Base-by-base conservation (phyloP, 2,329 filamentous ascomycete genomes). In the Torrubiella hemipterigena region DNA sequence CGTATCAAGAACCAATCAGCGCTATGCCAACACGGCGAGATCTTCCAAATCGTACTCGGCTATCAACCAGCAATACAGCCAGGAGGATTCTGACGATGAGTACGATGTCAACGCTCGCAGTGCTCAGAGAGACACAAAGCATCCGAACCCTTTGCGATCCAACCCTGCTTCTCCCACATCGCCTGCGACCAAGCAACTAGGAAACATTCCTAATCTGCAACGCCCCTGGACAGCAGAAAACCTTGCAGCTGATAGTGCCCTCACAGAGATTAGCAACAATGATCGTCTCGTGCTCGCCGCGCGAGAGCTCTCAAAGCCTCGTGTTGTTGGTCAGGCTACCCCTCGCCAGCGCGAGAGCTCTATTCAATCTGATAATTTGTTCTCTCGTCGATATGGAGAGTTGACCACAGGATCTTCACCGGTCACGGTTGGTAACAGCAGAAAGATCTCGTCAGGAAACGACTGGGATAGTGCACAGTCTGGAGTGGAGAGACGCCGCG, bases 381-480 rank as follows among this genome's bases (percentile, higher is more conserved):
- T 60, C 44, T 50, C 66, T 8, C 70, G 69, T 46, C 62, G 67
- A n/a, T 77, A 78, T 40, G 70, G 70, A n/a, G 63, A 69, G 29
- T 55, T 77, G 27, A 65, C 61, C 43, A 46, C 64, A 4, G 63
- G 54, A 1, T 70, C 67, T 6, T 67, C 69, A 17, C 73, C 71
- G 0, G 47, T 73, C 11, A 59, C 72, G 40, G 47, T 75, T 10
- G 67, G 64, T 11, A 48, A 45, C 15, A 54, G 49, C 17, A 58
- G 72, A 28, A 71, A 77, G 47, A 59, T 75, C 5, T 74, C 69
- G 10, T 69, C 67, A 5, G 73, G 73, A 2, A 73, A 69, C 36
- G 73, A 78, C 45, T 69, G 62, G 34, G 57, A 57, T 17, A 51
- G 52, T 34, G 38, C 49, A 3, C 46, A 47, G 8, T 38, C 43